Evolutionary conservation across 2,329 filamentous ascomycete genomes (phyloP), one percentile per base, ranked within the genome.

Genomic region (Metarhizium guizhouense): DNA sequence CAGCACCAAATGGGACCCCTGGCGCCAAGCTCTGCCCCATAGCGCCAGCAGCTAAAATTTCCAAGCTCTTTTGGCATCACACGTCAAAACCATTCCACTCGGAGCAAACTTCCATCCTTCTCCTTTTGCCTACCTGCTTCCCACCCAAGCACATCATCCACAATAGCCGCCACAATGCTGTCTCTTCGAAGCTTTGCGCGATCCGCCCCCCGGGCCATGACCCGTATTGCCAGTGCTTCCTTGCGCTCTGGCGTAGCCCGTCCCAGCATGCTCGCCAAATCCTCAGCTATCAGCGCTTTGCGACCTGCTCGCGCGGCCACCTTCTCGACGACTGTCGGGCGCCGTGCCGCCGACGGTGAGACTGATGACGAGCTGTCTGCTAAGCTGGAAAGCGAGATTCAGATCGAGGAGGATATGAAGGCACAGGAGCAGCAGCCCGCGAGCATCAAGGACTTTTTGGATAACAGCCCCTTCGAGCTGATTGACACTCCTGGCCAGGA

Each of bases 361-460:
- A 82, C 81, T 59, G 89, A 95, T 67, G 79, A 86, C 62, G 90
- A 96, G 74, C 85, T 99, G 54, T 82, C 85, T 45, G 83, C 85
- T 57, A 97, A 97, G 82, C 83, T 99, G 52, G 83, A 89, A 62
- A 86, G 84, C 68, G 92, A 96, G 77, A 79, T 95, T 62, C 76
- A 84, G 70, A 85, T 95, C 68, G 94, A 97, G 80, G 83, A 84
- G 66, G 86, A 92, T 67, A 85, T 91, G 73, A 86, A 87, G 73
- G 80, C 86, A 62, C 79, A 82, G 59, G 83, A 89, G 66, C 82
- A 88, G 61, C 74, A 88, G 62, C 87, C 90, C 45, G 80, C 84
- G 60, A 88, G 86, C 70, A 82, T 96, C 71, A 86, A 90, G 75
- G 89, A 94, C 70, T 96, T 95, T 74, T 75, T 96, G 51, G 85